Percentiles rank a stretch among this genome's conserved stretches.
Evolutionary conservation across 2,329 filamentous ascomycete species (phyloP).

Genomic region (Claviceps pazoutovae): DNA sequence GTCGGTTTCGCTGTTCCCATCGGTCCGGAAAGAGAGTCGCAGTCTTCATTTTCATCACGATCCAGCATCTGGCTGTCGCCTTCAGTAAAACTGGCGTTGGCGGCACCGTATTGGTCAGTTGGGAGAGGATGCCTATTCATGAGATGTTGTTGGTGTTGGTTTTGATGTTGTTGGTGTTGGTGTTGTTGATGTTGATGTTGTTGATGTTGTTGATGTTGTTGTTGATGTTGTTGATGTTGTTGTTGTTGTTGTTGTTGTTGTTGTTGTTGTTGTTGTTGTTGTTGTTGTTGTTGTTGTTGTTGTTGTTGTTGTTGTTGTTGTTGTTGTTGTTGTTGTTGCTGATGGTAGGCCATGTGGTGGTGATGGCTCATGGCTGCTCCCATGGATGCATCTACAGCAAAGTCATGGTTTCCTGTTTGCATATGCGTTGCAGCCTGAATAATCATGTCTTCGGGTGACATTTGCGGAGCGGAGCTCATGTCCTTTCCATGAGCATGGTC

Average conservation of each 20-base stretch:
- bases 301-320: too few relatives aligned
- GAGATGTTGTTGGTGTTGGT: conserved; percentile 21
- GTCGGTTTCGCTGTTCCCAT: conserved; percentile 39
- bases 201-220: conserved; percentile 14
- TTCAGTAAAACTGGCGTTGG: conserved; percentile 41
- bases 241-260: conserved; percentile 23
- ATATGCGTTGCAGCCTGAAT: conserved; percentile 43
- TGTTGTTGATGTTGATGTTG: not conserved
- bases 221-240: not conserved
- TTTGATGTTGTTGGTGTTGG: not conserved
- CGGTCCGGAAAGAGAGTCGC: conserved; percentile 34
- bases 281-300: conserved; percentile 10
- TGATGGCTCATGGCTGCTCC: conserved; percentile 24
- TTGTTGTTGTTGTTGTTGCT: too few relatives aligned
- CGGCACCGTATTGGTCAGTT: conserved; percentile 34
- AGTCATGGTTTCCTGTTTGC: conserved; percentile 36
- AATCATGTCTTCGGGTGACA: conserved; percentile 46
- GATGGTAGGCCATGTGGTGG: conserved; percentile 28
- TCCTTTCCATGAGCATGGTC: conserved; percentile 30
- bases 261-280: conserved; percentile 18
- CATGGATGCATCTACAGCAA: conserved; percentile 33
- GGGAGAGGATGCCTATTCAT: conserved; percentile 37
- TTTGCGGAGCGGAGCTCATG: conserved; percentile 27
- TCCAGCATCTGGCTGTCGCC: conserved; percentile 46
- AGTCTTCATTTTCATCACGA: conserved; percentile 44